Base-by-base conservation (phyloP, 108 stramenopile genomes). In the Chaetoceros muelleri region DNA sequence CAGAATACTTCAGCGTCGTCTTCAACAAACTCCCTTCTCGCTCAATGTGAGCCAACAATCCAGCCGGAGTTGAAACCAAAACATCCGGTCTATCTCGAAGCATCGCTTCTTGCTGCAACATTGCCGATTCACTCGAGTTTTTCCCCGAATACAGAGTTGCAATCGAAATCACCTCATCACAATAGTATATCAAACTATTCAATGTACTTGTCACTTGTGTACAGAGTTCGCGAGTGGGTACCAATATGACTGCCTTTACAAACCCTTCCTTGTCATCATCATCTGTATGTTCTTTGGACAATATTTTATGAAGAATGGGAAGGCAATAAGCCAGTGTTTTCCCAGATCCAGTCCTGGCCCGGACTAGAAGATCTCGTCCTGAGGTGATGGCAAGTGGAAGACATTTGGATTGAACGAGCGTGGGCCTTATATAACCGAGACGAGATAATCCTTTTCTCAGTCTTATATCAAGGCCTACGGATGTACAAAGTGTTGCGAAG, bases 221-320 rank as follows among this genome's bases (percentile, higher is more conserved):
- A 60, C 93, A 94, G 19, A 99, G 76, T 75, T 99, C 99, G 27
- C 90, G 61, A 2, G 99, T 97, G 3, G 99, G 99, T 3, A 96
- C 96, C 48, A 99, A 78, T 52, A 99, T 75, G 23, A 98, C 76
- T 2, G 90, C 94, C 30, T 66, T 75, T n/a, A 85, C 74, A 20
- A 49, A 48, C 0, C 55, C 62, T 7, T 53, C 67, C 2, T 50
- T 49, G 10, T 61, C 48, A 13, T 25, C 24, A 1, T 61, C 59
- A 29, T 75, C 24, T 57, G 28, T 16, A 34, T 62, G 27, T 27
- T 71, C 72, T 53, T 82, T 85, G 16, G 55, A 30, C 44, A 99
- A 70, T 48, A 99, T 75, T 57, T 95, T 96, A 25, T 99, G 94
- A 47, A 99, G 64, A 10, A 95, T 56, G 2, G 98, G 98, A 3